Evolutionary conservation across 768 basidiomycete species (phyloP).

Genomic region (Mycena rebaudengoi): DNA sequence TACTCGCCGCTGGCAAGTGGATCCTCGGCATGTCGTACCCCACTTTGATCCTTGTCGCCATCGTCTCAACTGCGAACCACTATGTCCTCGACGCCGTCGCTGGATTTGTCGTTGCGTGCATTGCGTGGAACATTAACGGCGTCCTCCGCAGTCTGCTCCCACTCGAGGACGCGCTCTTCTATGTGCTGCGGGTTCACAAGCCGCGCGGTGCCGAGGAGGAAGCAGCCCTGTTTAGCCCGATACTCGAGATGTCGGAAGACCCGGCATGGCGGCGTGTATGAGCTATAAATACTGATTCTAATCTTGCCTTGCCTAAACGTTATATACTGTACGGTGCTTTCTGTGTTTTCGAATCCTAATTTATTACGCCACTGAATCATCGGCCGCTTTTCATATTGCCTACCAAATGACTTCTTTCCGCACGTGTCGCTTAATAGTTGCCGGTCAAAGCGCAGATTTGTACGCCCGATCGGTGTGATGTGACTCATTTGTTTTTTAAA

Average conservation of each 20-base stretch:
- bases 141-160: constrained; percentile 25
- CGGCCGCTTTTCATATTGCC: too few species aligned
- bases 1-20: constrained; percentile 18
- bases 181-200: constrained; percentile 26
- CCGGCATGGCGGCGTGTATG: constrained; percentile 19
- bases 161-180: constrained; percentile 22
- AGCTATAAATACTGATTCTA: background rate
- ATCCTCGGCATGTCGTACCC: constrained; percentile 25
- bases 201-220: constrained; percentile 25
- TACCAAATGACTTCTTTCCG: too few species aligned
- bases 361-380: too few species aligned
- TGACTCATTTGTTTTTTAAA: too few species aligned
- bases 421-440: too few species aligned
- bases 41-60: constrained; percentile 25
- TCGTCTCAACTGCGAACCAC: constrained; percentile 28
- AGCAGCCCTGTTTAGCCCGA: constrained; percentile 13
- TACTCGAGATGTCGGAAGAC: constrained; percentile 29
- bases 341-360: too few species aligned
- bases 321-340: too few species aligned
- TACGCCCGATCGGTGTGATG: too few species aligned
- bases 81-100: constrained; percentile 27
- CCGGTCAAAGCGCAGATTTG: too few species aligned
- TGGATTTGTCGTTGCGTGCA: constrained; percentile 26
- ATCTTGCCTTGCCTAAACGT: too few species aligned
- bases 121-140: constrained; percentile 28